A percentile compares a stretch with the other conserved stretches of the same genome.
Conservation (phyloP, 2,329 filamentous ascomycete genomes). For the Aspergillus fumigatus region DNA sequence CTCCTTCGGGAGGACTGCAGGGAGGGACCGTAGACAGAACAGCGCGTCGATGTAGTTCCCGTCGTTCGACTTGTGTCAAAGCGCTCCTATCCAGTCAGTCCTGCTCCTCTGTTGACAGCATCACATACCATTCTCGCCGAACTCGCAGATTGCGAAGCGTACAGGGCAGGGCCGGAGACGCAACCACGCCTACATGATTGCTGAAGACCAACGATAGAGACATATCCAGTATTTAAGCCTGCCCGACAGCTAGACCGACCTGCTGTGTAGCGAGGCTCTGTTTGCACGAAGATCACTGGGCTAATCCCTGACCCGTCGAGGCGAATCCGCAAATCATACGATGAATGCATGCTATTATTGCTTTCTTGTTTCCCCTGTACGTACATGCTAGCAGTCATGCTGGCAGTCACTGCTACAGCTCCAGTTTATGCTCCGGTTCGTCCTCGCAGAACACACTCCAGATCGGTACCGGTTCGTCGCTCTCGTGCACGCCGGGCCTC, state of each 20-base stretch:
- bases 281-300: no score
- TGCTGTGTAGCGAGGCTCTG: no score
- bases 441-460: constrained; percentile 1
- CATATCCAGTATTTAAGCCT: no score
- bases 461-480: not conserved
- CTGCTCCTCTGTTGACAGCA: not conserved
- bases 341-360: no score
- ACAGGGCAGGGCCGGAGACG: not conserved
- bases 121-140: constrained; percentile 8
- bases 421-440: not conserved
- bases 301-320: no score
- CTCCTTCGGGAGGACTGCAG: constrained; percentile 14
- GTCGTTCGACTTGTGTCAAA: constrained; percentile 14
- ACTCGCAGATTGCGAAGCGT: not conserved
- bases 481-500: not conserved
- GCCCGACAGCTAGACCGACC: no score
- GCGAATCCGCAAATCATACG: no score
- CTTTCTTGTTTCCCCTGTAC: no score
- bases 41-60: constrained; percentile 22
- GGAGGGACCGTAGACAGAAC: constrained; percentile 17
- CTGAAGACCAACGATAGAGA: no score
- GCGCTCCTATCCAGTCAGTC: constrained; percentile 16
- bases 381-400: not conserved
- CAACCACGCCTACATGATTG: not conserved
- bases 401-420: not conserved